Evolutionary conservation across 2,329 filamentous ascomycete species (phyloP), one percentile per base, ranked within the genome.

Genomic region (Didymella pinodella): DNA sequence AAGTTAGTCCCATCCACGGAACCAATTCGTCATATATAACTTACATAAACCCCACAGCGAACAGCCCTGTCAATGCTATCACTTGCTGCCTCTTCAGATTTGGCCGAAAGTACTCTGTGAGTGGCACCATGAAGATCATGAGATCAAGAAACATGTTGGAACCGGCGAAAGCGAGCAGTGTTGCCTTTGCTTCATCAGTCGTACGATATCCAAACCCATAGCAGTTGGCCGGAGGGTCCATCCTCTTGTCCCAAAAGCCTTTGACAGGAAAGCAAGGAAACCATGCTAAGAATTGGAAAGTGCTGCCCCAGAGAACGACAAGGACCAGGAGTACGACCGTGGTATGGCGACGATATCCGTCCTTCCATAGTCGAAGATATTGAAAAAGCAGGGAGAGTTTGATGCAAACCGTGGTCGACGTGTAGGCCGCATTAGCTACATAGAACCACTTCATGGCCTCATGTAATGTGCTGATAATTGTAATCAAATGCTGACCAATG

Each of bases 121-220:
- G 64, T 3, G 75, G 75, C 4, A 74, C 43, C 0, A 64, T 18
- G 34, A 75, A 71, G 11, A 77, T 68, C 2, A 66, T 46, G 16
- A 71, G 54, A 32, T 76, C 75, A 29, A 77, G 59, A 7, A 62
- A 36, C 69, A 75, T 76, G 48, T 76, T 76, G 4, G 62, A 66
- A 0, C 61, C 67, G 3, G 71, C 64, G 47, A 74, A 73, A 0
- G 54, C 60, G 2, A 70, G 57, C 8, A 74, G 65, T 0, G 61
- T 55, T 2, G 52, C 18, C 36, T 65, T 69, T 7, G 71, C 65
- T 25, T 62, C 58, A 2, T 49, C 12, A 1, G 62, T 28, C 1
- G 60, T 58, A 11, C 57, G 51, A 36, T 64, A 72, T 1, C 68
- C 67, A 40, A 67, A 67, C 2, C 65, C 70, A 52, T 73, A 74